Percentiles rank a stretch among this genome's conserved stretches.
phyloP scores from a whole-genome alignment of 2,329 filamentous ascomycete genomes.

The Xylariales sp. region DNA sequence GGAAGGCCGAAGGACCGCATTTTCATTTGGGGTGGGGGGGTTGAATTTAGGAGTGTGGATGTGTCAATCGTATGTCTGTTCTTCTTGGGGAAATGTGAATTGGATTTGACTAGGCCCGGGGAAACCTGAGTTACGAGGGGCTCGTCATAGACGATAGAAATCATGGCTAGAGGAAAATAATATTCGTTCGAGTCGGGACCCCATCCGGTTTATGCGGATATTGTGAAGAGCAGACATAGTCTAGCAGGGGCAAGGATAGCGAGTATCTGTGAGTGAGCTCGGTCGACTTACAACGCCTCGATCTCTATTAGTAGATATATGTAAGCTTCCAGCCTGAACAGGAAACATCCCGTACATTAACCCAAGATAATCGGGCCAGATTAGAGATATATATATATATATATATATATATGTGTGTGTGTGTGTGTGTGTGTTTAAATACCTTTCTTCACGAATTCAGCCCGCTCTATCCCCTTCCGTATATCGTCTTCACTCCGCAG shows the following conservation, averaged over 20 bases:
- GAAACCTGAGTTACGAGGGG: conserved; percentile 13
- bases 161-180: conserved; percentile 20
- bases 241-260: too few species aligned
- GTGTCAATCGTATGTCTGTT: conserved; percentile 20
- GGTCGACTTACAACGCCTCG: conserved; percentile 80
- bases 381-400: not conserved
- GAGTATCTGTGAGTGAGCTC: not conserved
- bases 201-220: not conserved
- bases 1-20: conserved; percentile 13
- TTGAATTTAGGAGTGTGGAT: conserved; percentile 14
- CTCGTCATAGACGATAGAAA: conserved; percentile 29
- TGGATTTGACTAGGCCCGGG: not conserved
- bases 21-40: conserved; percentile 6
- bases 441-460: conserved; percentile 94
- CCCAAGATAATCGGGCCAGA: not conserved
- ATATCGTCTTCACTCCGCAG: conserved; percentile 81
- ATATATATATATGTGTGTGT: not conserved
- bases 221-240: not conserved
- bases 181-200: conserved; percentile 13
- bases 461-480: conserved; percentile 76
- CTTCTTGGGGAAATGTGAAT: conserved; percentile 11
- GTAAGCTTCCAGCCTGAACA: conserved; percentile 9
- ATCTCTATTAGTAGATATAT: conserved; percentile 71
- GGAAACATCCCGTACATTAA: not conserved
- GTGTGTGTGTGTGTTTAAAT: too few species aligned